These are phyloP conservation scores for Pichia nakasei DNA, from an alignment of 805 yeast genomes.

Conservation along the genomic window DNA sequence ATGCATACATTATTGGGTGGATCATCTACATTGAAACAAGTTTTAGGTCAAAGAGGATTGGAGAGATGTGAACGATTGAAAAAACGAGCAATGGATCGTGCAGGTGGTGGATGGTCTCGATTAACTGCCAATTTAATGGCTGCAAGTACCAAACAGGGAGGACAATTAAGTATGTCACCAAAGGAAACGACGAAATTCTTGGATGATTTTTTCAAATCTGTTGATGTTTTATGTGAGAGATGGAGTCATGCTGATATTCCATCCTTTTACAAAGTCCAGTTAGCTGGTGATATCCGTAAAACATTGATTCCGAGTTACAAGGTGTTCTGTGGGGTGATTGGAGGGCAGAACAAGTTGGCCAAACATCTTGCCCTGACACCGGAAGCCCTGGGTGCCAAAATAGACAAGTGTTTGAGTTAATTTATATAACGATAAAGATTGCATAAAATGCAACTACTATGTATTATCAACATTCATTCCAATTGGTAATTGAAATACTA, in stretches of 20 bases:
- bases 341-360: neutral
- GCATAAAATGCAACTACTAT: too few species aligned
- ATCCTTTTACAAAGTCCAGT: conserved; percentile 41
- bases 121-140: conserved; percentile 73
- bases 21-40: conserved; percentile 33
- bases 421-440: too few species aligned
- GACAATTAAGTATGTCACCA: conserved; percentile 10
- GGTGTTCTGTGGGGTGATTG: conserved; percentile 31
- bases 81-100: conserved; percentile 63
- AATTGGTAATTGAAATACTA: too few species aligned
- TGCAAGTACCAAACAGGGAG: conserved; percentile 54
- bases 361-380: neutral
- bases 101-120: conserved; percentile 71
- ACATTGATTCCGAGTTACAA: conserved; percentile 71
- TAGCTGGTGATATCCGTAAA: conserved; percentile 67
- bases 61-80: conserved; percentile 59
- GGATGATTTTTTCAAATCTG: conserved; percentile 64
- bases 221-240: conserved; percentile 60
- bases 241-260: conserved; percentile 18
- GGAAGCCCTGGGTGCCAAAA: neutral
- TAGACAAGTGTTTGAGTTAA: neutral
- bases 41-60: conserved; percentile 51
- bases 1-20: conserved; percentile 67
- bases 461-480: too few species aligned
- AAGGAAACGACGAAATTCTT: conserved; percentile 42